Evolutionary conservation across 495 filamentous ascomycete species (phyloP), one percentile per base, ranked within the genome.

Genomic region (Aspergillus indologenus): DNA sequence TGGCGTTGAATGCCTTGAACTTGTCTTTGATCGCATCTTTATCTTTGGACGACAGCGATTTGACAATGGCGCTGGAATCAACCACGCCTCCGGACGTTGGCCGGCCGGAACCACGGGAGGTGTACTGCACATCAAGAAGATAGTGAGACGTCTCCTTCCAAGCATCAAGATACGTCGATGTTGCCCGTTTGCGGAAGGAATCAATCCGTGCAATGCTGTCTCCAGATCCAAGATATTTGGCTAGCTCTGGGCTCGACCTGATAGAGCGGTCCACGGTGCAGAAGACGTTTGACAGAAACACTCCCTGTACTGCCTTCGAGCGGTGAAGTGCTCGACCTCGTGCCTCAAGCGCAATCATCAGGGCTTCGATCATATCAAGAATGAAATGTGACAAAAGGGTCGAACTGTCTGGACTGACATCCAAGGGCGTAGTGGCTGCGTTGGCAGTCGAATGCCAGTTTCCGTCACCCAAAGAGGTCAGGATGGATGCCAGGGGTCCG

Each of bases 1-100:
- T 86, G 8, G 81, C 73, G 69, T 99, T 99, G 79, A 99, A 99
- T 22, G 85, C 82, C 63, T 86, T 86, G 73, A 96, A 98, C 71
- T 97, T 98, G 67, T 91, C 88, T 73, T 98, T 99, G 72, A 97
- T 93, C 14, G 85, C 87, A 67, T 98, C 94, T 67, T 91, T 94
- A 63, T 98, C 94, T 68, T 94, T 95, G 65, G 86, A 90, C 51
- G 81, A 85, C 9, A 98, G 77, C 5, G 82, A 81, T 69, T 96
- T 94, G 64, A 96, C 79, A 53, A 97, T 88, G 12, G 86, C 87
- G 17, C 85, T 85, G 8, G 89, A 92, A 68, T 92, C 88, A 22
- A 89, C 81, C 17, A 78, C 72, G 5, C 78, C 83, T 26, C 88
- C 84, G 6, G 89, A 91, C 7, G 84, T 80, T 7, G 90, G 89